phyloP scores from a whole-genome alignment of 1,139 yeast genomes.

The Eremothecium coryli region DNA sequence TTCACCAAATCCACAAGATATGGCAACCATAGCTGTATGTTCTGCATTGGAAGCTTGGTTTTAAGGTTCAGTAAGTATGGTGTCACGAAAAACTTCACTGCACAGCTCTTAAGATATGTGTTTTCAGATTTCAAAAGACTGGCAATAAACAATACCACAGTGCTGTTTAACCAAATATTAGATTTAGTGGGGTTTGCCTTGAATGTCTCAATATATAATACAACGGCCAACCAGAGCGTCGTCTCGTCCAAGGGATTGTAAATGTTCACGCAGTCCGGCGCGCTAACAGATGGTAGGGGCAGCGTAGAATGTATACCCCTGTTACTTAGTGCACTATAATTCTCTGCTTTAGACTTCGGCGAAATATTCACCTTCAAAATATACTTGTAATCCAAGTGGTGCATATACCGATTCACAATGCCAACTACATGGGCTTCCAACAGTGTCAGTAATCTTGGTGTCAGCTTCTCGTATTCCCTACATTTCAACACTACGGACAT shows the following conservation, averaged over 20 bases:
- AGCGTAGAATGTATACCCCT: slow-evolving; percentile 12
- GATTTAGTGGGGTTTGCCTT: slow-evolving; percentile 1
- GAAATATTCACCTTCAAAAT: slow-evolving; percentile 8
- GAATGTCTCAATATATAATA: slow-evolving; percentile 11
- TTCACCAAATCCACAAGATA: slow-evolving; percentile 23
- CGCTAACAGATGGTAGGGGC: slow-evolving; percentile 7
- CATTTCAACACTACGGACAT: slow-evolving; percentile 5
- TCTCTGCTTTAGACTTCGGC: slow-evolving; percentile 2
- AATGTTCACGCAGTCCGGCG: slow-evolving; percentile 22
- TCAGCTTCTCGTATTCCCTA: not conserved
- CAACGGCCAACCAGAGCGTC: slow-evolving; percentile 15
- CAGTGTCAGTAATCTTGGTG: slow-evolving; percentile 6
- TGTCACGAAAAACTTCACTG: slow-evolving; percentile 17
- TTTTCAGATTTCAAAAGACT: slow-evolving; percentile 21
- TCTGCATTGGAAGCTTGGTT: slow-evolving; percentile 14
- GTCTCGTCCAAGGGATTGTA: slow-evolving; percentile 16
- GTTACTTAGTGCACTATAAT: slow-evolving; percentile 15
- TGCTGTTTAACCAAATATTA: slow-evolving; percentile 14
- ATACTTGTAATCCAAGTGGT: slow-evolving; percentile 20
- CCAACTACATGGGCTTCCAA: slow-evolving; percentile 12
- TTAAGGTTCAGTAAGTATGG: slow-evolving; percentile 15
- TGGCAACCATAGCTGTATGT: slow-evolving; percentile 19
- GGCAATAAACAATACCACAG: slow-evolving; percentile 17
- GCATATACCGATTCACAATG: slow-evolving; percentile 15
- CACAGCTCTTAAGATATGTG: slow-evolving; percentile 18